Percentiles rank a stretch among this genome's conserved stretches.
phyloP scores from a whole-genome alignment of 169 alveolate species.

The Eimeria maxima region DNA sequence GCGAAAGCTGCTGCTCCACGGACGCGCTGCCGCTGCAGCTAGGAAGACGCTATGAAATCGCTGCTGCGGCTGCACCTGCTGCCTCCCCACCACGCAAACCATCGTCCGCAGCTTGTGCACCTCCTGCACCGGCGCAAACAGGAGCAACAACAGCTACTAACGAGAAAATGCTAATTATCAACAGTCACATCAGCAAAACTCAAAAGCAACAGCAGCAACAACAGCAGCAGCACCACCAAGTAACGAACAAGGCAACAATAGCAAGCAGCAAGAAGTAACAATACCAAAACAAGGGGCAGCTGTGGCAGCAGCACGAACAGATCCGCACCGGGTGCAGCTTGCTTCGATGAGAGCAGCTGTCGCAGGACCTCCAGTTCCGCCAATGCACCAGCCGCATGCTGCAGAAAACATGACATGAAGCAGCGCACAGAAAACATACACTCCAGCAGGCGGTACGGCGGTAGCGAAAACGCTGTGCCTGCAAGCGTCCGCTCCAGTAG shows the following conservation, averaged over 20 bases:
- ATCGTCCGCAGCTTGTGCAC: neutral
- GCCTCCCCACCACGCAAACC: neutral
- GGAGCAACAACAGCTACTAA: too few relatives aligned
- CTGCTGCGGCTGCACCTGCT: conserved; percentile 40
- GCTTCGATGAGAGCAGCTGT: neutral
- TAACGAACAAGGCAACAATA: neutral
- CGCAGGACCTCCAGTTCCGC: conserved; percentile 49
- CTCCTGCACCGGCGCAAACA: conserved; percentile 1
- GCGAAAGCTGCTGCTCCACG: conserved; percentile 2
- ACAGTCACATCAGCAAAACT: too few relatives aligned
- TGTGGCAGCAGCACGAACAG: conserved; percentile 20
- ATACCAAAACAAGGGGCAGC: neutral
- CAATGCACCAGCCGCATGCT: conserved; percentile 20
- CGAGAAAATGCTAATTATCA: too few relatives aligned
- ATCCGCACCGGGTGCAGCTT: conserved; percentile 1
- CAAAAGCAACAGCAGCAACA: too few relatives aligned
- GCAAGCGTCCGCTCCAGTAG: neutral
- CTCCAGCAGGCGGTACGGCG: neutral
- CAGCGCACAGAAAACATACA: neutral
- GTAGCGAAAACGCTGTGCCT: neutral
- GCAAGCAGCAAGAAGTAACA: neutral
- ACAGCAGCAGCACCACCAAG: too few relatives aligned
- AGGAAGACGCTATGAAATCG: neutral
- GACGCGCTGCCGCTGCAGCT: neutral
- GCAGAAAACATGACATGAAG: neutral